phyloP scores from a whole-genome alignment of 139 green algal species.

The Nannochloris sp. region DNA sequence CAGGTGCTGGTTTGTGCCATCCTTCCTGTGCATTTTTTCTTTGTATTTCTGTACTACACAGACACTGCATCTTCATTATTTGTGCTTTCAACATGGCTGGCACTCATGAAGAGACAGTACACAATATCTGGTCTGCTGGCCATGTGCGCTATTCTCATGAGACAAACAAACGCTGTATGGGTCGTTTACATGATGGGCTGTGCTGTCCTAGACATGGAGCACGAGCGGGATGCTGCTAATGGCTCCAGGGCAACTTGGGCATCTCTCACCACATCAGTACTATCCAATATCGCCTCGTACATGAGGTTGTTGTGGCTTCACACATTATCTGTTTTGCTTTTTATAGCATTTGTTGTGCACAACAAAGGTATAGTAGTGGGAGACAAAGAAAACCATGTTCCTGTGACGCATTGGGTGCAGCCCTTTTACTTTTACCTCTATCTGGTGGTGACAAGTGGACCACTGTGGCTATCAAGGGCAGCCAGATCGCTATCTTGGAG shows the following conservation, averaged over 20 bases:
- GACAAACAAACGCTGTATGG: slow-evolving; percentile 94
- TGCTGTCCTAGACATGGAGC: slow-evolving; percentile 1
- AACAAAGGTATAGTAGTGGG: slow-evolving; percentile 85
- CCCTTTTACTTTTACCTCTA: slow-evolving; percentile 74
- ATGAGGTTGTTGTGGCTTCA: slow-evolving; percentile 28
- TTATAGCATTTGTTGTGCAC: slow-evolving; percentile 61
- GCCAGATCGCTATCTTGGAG: not conserved
- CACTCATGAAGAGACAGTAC: slow-evolving; percentile 2
- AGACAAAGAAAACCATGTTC: slow-evolving; percentile 58
- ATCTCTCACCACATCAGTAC: too few species aligned
- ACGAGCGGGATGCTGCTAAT: too few species aligned
- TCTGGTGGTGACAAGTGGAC: slow-evolving; percentile 26
- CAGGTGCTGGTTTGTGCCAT: slow-evolving; percentile 30
- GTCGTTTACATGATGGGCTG: slow-evolving; percentile 44
- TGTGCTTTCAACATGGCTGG: slow-evolving; percentile 43
- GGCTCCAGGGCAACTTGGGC: too few species aligned
- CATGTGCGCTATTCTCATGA: slow-evolving; percentile 47
- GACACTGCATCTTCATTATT: slow-evolving; percentile 67
- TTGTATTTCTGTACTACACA: slow-evolving; percentile 85
- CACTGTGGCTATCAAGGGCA: not conserved
- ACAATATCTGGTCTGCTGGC: slow-evolving; percentile 23
- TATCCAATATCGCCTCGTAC: too few species aligned
- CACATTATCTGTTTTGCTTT: slow-evolving; percentile 26
- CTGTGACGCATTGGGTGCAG: slow-evolving; percentile 62
- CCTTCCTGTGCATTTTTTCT: slow-evolving; percentile 84